phyloP scores from a whole-genome alignment of 352 stramenopile species.

The Plasmopara muralis region DNA sequence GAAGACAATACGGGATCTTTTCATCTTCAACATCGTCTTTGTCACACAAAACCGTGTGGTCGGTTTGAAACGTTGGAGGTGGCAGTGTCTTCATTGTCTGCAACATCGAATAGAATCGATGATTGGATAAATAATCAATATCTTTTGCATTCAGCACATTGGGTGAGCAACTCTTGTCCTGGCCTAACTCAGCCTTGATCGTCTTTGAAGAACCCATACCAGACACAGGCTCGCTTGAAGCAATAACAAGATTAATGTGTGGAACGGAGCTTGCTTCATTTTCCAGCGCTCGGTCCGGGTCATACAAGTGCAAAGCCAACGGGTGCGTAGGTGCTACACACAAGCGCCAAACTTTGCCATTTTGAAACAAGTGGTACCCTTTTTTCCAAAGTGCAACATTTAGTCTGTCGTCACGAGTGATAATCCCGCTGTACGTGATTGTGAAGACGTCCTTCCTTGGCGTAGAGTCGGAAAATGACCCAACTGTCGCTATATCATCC shows the following conservation, averaged over 20 bases:
- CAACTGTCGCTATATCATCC: slow-evolving; percentile 3
- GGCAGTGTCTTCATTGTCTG: slow-evolving; percentile 8
- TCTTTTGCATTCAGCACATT: slow-evolving; percentile 4
- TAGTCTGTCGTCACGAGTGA: slow-evolving; percentile 2
- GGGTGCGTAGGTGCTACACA: slow-evolving; percentile 33
- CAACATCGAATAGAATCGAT: slow-evolving; percentile 7
- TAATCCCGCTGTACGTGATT: slow-evolving; percentile 21
- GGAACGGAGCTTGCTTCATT: slow-evolving; percentile 4
- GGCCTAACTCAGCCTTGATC: background rate
- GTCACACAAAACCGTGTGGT: slow-evolving; percentile 14
- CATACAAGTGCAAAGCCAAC: slow-evolving; percentile 31
- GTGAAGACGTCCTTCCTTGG: slow-evolving; percentile 7
- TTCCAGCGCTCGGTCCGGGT: slow-evolving; percentile 11
- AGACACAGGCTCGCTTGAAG: background rate
- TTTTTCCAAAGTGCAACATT: slow-evolving; percentile 16
- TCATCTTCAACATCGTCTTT: background rate
- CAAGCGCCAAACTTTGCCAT: slow-evolving; percentile 15
- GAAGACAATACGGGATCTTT: slow-evolving; percentile 29
- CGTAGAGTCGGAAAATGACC: background rate
- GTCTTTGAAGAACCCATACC: background rate
- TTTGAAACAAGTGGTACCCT: slow-evolving; percentile 32
- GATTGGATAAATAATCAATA: slow-evolving; percentile 1
- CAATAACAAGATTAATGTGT: slow-evolving; percentile 20
- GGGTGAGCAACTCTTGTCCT: slow-evolving; percentile 2
- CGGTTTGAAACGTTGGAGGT: slow-evolving; percentile 16